Conservation (phyloP, 345 rosid species). For the Eucalyptus erythrocorys region DNA sequence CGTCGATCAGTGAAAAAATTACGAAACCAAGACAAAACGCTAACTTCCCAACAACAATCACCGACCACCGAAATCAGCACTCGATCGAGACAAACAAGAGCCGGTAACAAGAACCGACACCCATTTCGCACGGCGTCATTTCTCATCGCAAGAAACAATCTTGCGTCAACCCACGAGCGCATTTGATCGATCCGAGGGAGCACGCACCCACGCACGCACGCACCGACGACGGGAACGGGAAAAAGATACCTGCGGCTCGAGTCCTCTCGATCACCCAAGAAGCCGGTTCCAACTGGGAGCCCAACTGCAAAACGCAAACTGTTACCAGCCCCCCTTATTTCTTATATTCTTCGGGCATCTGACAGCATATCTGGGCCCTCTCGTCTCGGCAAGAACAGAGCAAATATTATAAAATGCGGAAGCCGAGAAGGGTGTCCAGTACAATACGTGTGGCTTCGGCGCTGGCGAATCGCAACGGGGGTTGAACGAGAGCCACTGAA, state of each 20-base stretch:
- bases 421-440: not conserved
- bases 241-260: not conserved
- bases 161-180: not conserved
- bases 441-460: not conserved
- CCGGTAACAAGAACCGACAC: not conserved
- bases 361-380: not conserved
- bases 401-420: not conserved
- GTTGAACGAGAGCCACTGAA: not conserved
- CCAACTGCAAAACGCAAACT: not conserved
- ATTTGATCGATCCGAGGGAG: not conserved
- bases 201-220: not conserved
- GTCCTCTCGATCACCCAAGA: not conserved
- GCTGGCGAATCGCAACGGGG: not conserved
- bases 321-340: not conserved
- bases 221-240: not conserved
- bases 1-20: not conserved
- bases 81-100: not conserved
- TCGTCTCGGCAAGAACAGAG: not conserved
- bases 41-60: not conserved
- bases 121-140: not conserved
- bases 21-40: not conserved
- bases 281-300: not conserved
- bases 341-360: not conserved
- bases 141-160: not conserved
- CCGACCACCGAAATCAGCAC: not conserved